Evolutionary conservation across 148 eudicot species (phyloP).

Genomic region (Silene conica): DNA sequence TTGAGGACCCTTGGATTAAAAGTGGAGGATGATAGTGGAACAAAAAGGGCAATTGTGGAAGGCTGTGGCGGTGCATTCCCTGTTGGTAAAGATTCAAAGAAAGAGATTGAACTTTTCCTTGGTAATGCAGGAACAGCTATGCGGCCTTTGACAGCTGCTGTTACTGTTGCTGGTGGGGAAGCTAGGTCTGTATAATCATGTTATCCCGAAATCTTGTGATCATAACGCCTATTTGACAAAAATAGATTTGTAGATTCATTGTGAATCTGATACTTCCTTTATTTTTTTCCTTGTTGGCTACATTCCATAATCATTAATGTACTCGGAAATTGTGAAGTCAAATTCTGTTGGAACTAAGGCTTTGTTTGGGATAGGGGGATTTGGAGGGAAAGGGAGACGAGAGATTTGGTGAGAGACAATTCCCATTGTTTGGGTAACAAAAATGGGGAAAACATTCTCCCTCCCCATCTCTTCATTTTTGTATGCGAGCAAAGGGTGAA

Average conservation of each 20-base stretch:
- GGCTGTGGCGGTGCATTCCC: conserved; percentile 92
- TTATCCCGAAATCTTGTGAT: neutral
- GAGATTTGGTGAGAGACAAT: neutral
- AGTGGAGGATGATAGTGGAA: conserved; percentile 65
- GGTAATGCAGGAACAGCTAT: conserved; percentile 99
- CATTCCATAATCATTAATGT: neutral
- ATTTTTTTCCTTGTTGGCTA: neutral
- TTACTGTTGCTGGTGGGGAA: conserved; percentile 90
- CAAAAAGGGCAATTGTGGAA: conserved; percentile 70
- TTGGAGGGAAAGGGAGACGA: neutral
- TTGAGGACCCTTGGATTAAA: conserved; percentile 82
- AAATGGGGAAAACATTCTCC: neutral
- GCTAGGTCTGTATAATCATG: conserved; percentile 47
- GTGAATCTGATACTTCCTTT: neutral
- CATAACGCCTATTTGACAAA: neutral
- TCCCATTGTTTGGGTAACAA: too few relatives aligned
- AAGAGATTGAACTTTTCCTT: conserved; percentile 77
- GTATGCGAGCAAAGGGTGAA: neutral
- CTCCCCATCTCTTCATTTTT: neutral
- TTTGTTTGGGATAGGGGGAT: conserved; percentile 31
- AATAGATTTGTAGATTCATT: neutral
- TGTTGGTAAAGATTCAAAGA: conserved; percentile 56
- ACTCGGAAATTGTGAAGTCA: conserved; percentile 2
- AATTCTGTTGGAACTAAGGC: neutral
- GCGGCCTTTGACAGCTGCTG: conserved; percentile 98